Percentiles rank a stretch among this genome's conserved stretches.
Conservation (phyloP, 495 filamentous ascomycete species). For the Paragyromitra xinjiangensis region DNA sequence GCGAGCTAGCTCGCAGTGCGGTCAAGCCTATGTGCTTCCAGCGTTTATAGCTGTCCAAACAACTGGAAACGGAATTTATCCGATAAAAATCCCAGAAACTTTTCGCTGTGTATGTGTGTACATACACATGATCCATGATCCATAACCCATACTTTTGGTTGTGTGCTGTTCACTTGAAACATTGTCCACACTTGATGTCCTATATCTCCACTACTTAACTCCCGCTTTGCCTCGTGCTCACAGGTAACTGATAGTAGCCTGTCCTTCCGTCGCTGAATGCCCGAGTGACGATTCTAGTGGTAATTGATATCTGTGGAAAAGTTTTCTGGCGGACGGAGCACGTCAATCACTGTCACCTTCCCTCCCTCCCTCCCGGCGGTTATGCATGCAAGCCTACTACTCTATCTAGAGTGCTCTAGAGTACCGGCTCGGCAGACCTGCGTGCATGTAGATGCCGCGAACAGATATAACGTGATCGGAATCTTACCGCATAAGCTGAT, state of each 20-base stretch:
- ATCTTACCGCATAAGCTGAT: constrained; percentile 39
- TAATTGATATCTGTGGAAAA: background rate
- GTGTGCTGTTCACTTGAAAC: constrained; percentile 20
- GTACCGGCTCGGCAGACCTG: constrained; percentile 37
- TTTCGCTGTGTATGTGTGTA: background rate
- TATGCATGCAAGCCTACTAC: constrained; percentile 48
- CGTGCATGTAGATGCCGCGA: constrained; percentile 43
- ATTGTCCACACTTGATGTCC: background rate
- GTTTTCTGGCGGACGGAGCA: constrained; percentile 8
- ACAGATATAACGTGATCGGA: constrained; percentile 41
- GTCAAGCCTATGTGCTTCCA: constrained; percentile 32
- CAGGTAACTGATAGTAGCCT: background rate
- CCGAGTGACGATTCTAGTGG: background rate
- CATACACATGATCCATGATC: constrained; percentile 11
- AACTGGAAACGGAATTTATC: constrained; percentile 41
- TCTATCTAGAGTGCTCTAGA: constrained; percentile 21
- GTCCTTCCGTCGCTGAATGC: background rate
- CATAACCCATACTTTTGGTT: constrained; percentile 6
- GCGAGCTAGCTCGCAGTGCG: constrained; percentile 22
- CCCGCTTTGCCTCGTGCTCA: background rate
- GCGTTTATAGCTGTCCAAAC: constrained; percentile 33
- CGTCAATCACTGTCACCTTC: constrained; percentile 34
- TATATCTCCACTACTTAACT: background rate
- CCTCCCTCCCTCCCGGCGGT: constrained; percentile 47
- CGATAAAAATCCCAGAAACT: constrained; percentile 25